Evolutionary conservation across 345 rosid species (phyloP).

Genomic region (Bruguiera parviflora): DNA sequence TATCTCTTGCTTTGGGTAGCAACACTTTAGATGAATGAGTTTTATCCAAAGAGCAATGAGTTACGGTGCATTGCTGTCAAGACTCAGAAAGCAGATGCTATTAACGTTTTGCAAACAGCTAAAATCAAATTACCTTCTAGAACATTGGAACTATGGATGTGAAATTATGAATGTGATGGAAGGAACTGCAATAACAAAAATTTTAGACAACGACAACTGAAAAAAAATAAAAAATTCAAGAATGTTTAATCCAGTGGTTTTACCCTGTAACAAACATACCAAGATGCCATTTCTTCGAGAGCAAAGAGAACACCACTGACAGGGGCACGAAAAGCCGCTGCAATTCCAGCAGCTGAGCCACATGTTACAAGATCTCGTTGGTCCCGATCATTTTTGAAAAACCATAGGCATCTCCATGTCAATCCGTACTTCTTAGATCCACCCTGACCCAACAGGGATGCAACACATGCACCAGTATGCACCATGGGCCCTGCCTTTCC

Average conservation of each 20-base stretch:
- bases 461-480: slow-evolving; percentile 92
- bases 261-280: slow-evolving; percentile 40
- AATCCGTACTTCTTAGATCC: slow-evolving; percentile 78
- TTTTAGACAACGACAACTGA: background rate
- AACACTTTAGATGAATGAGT: background rate
- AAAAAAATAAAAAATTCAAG: too few relatives aligned
- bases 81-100: background rate
- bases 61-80: too few relatives aligned
- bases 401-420: slow-evolving; percentile 79
- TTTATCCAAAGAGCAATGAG: too few relatives aligned
- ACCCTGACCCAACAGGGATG: slow-evolving; percentile 81
- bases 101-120: background rate
- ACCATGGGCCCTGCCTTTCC: slow-evolving; percentile 99
- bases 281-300: slow-evolving; percentile 94
- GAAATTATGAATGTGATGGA: background rate
- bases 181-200: background rate
- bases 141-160: background rate
- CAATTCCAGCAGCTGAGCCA: slow-evolving; percentile 96
- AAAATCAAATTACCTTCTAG: background rate
- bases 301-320: slow-evolving; percentile 91
- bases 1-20: background rate
- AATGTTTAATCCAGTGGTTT: background rate
- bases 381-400: slow-evolving; percentile 82
- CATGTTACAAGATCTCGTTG: slow-evolving; percentile 89
- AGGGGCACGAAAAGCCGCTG: slow-evolving; percentile 88